Evolutionary conservation across 208 protist species (phyloP).

Genomic region (Acanthamoeba royreba): DNA sequence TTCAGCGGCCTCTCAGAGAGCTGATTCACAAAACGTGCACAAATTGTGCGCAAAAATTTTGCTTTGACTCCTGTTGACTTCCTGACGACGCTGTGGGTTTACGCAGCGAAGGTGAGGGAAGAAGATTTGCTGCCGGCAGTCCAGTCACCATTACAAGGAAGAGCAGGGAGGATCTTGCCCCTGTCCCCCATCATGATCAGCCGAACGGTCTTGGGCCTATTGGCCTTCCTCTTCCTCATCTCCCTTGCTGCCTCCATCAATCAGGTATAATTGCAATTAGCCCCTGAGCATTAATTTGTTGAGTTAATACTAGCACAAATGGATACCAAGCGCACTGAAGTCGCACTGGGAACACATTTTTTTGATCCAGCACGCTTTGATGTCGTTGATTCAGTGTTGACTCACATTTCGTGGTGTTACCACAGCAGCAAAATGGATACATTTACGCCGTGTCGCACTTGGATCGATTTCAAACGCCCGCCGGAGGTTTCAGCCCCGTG

Average conservation of each 20-base stretch:
- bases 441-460: not conserved
- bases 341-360: too few species aligned
- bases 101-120: too few species aligned
- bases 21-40: not conserved
- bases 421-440: not conserved
- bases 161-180: not conserved
- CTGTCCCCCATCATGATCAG: not conserved
- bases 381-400: not conserved
- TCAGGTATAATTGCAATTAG: not conserved
- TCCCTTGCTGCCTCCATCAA: not conserved
- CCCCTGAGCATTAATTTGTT: too few species aligned
- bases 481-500: conserved; percentile 13
- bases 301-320: too few species aligned
- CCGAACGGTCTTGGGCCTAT: not conserved
- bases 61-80: too few species aligned
- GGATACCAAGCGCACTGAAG: not conserved
- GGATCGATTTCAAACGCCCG: not conserved
- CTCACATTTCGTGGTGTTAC: not conserved
- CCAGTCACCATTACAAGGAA: too few species aligned
- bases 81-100: too few species aligned
- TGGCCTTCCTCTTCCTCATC: not conserved
- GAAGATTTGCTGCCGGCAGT: too few species aligned
- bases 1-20: not conserved
- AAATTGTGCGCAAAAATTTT: too few species aligned
- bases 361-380: not conserved